Conservation (phyloP, 352 stramenopile genomes). For the Hyaloperonospora brassicae region DNA sequence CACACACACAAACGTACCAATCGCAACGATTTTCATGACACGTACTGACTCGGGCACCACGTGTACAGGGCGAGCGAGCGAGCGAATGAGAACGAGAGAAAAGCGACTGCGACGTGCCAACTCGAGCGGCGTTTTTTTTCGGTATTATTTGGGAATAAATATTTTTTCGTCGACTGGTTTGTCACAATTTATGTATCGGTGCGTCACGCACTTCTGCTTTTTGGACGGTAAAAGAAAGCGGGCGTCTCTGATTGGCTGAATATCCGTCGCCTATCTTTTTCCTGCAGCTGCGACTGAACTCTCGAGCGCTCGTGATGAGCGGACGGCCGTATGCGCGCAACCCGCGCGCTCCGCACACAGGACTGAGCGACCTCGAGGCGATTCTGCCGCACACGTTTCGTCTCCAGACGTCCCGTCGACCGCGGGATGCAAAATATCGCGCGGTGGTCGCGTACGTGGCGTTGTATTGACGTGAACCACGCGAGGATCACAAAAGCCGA, state of each 20-base stretch:
- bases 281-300: no score
- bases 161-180: no score
- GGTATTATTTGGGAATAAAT: no score
- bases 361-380: slow-evolving; percentile 48
- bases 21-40: slow-evolving; percentile 81
- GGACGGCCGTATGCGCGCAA: slow-evolving; percentile 61
- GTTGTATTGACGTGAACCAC: not conserved
- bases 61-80: not conserved
- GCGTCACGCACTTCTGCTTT: no score
- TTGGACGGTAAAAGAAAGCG: no score
- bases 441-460: slow-evolving; percentile 31
- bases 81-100: not conserved
- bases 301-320: slow-evolving; percentile 35
- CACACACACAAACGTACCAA: slow-evolving; percentile 36
- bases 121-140: not conserved
- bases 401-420: slow-evolving; percentile 19
- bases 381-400: slow-evolving; percentile 55
- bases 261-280: no score
- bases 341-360: slow-evolving; percentile 34
- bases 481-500: not conserved
- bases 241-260: no score
- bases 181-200: not conserved
- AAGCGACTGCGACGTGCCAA: no score
- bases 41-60: slow-evolving; percentile 1
- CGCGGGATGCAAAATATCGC: slow-evolving; percentile 30